Base-by-base conservation (phyloP, 2,329 filamentous ascomycete genomes). In the Ceratocystis alfenasii region DNA sequence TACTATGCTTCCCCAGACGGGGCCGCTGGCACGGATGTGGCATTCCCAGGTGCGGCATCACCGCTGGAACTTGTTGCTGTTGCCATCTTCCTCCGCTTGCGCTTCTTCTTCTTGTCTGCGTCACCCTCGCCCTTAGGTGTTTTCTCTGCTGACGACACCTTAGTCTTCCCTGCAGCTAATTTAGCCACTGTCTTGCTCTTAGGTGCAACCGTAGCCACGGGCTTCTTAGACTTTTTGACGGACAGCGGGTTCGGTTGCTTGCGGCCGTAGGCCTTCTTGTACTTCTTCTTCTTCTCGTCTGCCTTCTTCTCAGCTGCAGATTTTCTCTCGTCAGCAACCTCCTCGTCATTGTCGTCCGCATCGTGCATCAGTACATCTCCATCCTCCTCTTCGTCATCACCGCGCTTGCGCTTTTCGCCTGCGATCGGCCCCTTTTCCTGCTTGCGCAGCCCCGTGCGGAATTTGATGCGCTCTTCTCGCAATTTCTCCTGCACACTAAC, bases 221-320 rank as follows among this genome's bases (percentile, higher is more conserved):
- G n/a, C 64, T 68, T 69, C 67, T 67, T 67, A 1, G 66, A 8
- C 59, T 89, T 90, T 78, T 87, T 87, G 64, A 88, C 79, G 63
- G 86, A 82, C 65, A 90, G 75, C 7, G 87, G 87, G 73, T 90
- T 90, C 1, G 86, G 87, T 22, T 81, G 84, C 73, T 88, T 89
- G 2, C 80, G 81, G 0, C 86, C 87, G 67, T 80, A 82, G 25
- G 72, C 73, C 72, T 80, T 82, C 73, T 80, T 83, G 73, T 83
- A 84, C 74, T 85, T 81, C 71, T 79, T 78, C 72, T 75, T 76
- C 17, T 63, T 48, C 17, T 15, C 41, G 12, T 63, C 46, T 17
- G 44, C 44, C 44, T 66, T 64, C n/a, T 59, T 50, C 15, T 63
- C 53, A 1, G n/a, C 63, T 7, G 64, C 46, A 71, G 71, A 62